phyloP scores from a whole-genome alignment of 129 eudicot genomes.

The Chrysanthemum seticuspe region DNA sequence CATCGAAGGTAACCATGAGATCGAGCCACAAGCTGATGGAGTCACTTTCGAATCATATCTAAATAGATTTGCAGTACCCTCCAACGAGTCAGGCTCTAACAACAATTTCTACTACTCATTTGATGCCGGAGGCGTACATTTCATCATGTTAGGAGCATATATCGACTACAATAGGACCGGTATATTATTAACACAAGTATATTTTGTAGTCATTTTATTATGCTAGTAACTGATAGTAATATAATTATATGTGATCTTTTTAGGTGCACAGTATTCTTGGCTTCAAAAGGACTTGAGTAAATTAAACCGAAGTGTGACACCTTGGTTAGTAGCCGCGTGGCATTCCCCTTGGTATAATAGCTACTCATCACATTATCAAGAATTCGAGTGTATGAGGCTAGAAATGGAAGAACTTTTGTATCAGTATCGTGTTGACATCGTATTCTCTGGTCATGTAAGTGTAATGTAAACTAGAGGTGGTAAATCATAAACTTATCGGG shows the following conservation, averaged over 20 bases:
- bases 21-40: conserved; percentile 82
- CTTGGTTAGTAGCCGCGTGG: conserved; percentile 96
- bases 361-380: conserved; percentile 91
- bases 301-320: conserved; percentile 64
- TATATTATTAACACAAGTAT: conserved; percentile 15
- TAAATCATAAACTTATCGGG: not conserved
- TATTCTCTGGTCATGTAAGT: conserved; percentile 95
- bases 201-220: not conserved
- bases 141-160: conserved; percentile 92
- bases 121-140: conserved; percentile 86
- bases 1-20: conserved; percentile 90
- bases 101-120: conserved; percentile 79
- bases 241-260: not conserved
- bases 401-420: conserved; percentile 74
- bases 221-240: not conserved
- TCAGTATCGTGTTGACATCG: conserved; percentile 64
- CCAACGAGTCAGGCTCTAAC: conserved; percentile 71
- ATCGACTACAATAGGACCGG: conserved; percentile 72
- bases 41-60: conserved; percentile 61
- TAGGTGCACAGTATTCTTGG: conserved; percentile 85
- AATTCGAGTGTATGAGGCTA: conserved; percentile 89
- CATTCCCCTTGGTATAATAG: conserved; percentile 97
- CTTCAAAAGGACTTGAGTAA: conserved; percentile 54
- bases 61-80: conserved; percentile 77
- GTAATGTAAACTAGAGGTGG: not conserved